Base-by-base conservation (phyloP, 1,284 basidiomycete species). In the Cryptococcus maquisensis region DNA sequence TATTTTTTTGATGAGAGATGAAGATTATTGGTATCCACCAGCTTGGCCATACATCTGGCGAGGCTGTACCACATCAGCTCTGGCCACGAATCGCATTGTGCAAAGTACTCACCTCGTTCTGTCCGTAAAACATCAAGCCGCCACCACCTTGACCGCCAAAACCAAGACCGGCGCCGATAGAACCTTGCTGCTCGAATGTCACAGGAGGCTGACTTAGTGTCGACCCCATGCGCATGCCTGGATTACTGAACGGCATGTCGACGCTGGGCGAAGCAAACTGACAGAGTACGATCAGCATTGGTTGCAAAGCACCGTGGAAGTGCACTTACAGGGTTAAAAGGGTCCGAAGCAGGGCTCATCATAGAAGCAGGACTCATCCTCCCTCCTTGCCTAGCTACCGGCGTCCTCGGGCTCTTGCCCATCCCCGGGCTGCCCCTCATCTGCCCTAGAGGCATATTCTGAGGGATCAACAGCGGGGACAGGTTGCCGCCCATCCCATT, bases 281-380 rank as follows among this genome's bases (percentile, higher is more conserved):
- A 5, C 16, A 21, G n/a, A 56, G 56, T 49, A 44, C 42, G 3
- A 39, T 12, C 7, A 41, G 43, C 18, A 18, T 44, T 9, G 26
- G n/a, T 32, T 44, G 10, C n/a, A 26, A 9, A 40, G 15, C 26
- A 44, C 16, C 13, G 39, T 10, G 55, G 38, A n/a, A 51, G 38
- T 16, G 7, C 4, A 65, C 71, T 64, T 51, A 76, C 73, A 8
- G 75, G 75, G 58, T 77, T 77, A 65, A 76, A 77, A 13, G 75
- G 75, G 59, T 77, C 75, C n/a, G 71, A 73, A 16, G 62, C 72
- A 9, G 75, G 75, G 55, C 64, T 67, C 68, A 75, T 72, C 68
- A 77, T 69, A 47, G 70, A 68, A 23, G 61, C 61, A 40, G 65
- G 67, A 9, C 71, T 71, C 41, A 8, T 68, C 70, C 18, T 65